Percentiles rank a stretch among this genome's conserved stretches.
These are phyloP conservation scores for Phaseolus coccineus DNA, from an alignment of 331 rosid species.

Conservation along the genomic window DNA sequence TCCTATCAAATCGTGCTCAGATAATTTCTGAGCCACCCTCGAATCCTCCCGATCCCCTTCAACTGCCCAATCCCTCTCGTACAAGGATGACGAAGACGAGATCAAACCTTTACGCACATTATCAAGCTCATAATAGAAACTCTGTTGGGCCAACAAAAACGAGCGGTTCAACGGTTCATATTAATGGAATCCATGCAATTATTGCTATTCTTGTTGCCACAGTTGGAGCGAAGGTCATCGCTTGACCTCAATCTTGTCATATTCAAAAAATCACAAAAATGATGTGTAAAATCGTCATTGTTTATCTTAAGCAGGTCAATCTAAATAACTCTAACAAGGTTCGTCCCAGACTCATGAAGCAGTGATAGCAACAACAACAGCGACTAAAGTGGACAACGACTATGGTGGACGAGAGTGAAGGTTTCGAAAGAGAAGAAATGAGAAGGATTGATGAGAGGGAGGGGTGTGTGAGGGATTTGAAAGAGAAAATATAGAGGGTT, in stretches of 20 bases:
- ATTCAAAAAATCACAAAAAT: slow-evolving; percentile 35
- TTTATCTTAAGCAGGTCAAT: slow-evolving; percentile 12
- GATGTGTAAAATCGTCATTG: slow-evolving; percentile 6
- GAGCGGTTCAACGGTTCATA: slow-evolving; percentile 64
- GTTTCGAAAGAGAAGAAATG: too few relatives aligned
- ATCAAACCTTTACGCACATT: slow-evolving; percentile 64
- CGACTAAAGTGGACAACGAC: too few relatives aligned
- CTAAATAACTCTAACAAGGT: slow-evolving; percentile 11
- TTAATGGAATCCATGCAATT: slow-evolving; percentile 56
- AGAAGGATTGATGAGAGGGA: too few relatives aligned
- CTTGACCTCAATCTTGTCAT: slow-evolving; percentile 93
- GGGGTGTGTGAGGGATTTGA: too few relatives aligned
- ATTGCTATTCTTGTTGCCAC: slow-evolving; percentile 48
- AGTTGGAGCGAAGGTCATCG: slow-evolving; percentile 80
- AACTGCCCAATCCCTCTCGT: slow-evolving; percentile 69
- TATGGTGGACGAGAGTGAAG: too few relatives aligned
- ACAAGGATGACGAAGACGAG: slow-evolving; percentile 57
- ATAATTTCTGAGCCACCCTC: slow-evolving; percentile 69
- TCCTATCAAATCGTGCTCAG: slow-evolving; percentile 86
- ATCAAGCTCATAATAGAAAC: slow-evolving; percentile 68
- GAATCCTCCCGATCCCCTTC: slow-evolving; percentile 79
- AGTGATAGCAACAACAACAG: neutral
- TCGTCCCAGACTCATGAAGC: slow-evolving; percentile 21
- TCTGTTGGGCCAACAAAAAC: slow-evolving; percentile 71
- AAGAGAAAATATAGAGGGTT: too few relatives aligned